Evolutionary conservation across 768 basidiomycete genomes (phyloP), one percentile per base, ranked within the genome.

Genomic region (Infundibulicybe gibba): DNA sequence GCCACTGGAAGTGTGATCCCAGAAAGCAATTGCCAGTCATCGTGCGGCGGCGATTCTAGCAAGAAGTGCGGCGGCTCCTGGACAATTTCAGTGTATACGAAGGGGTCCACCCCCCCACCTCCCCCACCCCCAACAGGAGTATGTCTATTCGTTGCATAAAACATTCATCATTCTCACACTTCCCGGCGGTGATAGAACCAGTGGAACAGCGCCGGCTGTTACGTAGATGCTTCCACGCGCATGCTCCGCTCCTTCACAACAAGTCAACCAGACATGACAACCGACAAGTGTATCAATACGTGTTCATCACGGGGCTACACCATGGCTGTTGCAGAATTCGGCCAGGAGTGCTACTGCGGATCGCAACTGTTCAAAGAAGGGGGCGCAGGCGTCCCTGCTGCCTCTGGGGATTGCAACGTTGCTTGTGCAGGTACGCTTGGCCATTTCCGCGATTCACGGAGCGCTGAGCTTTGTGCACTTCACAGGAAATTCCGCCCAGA

Each of bases 331-430:
- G 61, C 63, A 6, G 64, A 70, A 41, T 58, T 64, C 43, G 67
- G 66, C 3, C 45, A 42, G 6, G 61, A 71, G 46, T 70, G 69
- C 46, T 64, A 60, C 46, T 71, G 70, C 48, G 68, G 66, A 17
- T 57, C 58, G 4, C 49, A 59, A 41, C 25, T 67, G 20, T 52
- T 43, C 53, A 59, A 55, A 43, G 53, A 59, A 5, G 48, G 48
- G 37, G 58, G 58, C 5, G 49, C 49, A 9, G 60, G 67, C 34
- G 47, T 52, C 34, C 16, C 47, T 5, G 49, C 54, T 6, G 39
- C 32, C 25, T 8, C 53, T 16, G 45, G 42, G 1, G 52, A 65
- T 40, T 71, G 70, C 38, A 59, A 53, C 49, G 57, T 59, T 41
- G 47, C 57, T 34, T 70, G 70, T 45, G 48, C 37, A 43, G 68